phyloP scores from a whole-genome alignment of 2,329 filamentous ascomycete genomes.

The Ilyonectria sp. region DNA sequence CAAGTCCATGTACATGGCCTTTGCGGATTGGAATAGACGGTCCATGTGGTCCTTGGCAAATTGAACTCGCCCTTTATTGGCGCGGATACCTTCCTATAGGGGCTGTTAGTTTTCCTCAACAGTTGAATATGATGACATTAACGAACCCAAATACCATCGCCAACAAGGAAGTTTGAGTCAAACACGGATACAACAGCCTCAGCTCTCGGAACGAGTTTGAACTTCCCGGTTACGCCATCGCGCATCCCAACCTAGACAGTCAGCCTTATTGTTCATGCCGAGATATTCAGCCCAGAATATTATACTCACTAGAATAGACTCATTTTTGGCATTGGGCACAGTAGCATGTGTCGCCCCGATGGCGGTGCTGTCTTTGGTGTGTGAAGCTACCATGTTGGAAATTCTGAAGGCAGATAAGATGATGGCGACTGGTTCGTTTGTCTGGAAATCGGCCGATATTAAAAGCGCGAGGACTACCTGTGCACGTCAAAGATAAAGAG shows the following conservation, averaged over 20 bases:
- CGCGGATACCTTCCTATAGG: constrained; percentile 45
- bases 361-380: not conserved
- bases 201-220: constrained; percentile 41
- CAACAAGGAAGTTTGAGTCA: constrained; percentile 49
- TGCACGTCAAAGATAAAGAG: not conserved
- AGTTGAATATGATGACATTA: accelerated
- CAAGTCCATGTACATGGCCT: constrained; percentile 50
- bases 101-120: not conserved
- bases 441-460: not conserved
- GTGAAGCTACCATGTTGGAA: not conserved
- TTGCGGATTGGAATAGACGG: constrained; percentile 48
- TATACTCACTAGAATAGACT: constrained; percentile 38
- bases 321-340: constrained; percentile 45
- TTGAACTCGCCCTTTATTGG: constrained; percentile 43
- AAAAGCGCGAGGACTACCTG: not conserved
- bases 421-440: not conserved
- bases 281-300: not conserved
- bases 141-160: constrained; percentile 48
- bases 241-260: constrained; percentile 44
- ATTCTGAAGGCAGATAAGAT: not conserved
- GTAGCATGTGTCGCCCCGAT: constrained; percentile 35
- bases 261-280: not conserved
- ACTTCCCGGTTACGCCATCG: constrained; percentile 44
- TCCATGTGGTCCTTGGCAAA: constrained; percentile 49
- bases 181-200: constrained; percentile 47